Evolutionary conservation across 208 protist genomes (phyloP), one percentile per base, ranked within the genome.

Genomic region (Vickermania spadyakhi): DNA sequence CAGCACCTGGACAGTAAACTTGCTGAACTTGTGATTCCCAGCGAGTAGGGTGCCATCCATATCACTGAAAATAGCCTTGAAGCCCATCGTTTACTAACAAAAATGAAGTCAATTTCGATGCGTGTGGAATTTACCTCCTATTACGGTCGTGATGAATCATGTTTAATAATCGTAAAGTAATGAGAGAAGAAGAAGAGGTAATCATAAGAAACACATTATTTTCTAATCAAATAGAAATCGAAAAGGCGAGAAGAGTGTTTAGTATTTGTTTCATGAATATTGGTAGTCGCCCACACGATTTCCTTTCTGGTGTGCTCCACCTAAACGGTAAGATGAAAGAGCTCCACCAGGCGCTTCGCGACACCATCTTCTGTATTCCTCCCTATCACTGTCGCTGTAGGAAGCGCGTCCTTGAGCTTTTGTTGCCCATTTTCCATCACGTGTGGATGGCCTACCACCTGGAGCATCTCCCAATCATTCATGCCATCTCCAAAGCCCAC

Each of bases 31-130:
- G 50, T 74, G 67, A 45, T 68, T 45, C 4, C 0, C n/a, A 52
- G 70, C 71, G n/a, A 81, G 62, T 1, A 81, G 49, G 3, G 75
- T 81, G 1, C 75, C 75, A 36, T 77, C 75, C 25, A 81, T 51
- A 53, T 81, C 75, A 21, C 51, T 63, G 31, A 77, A 64, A 22
- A 77, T 64, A 26, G 71, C 75, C 58, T 66, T 76, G 23, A 69
- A 56, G 2, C 31, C 59, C 56, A 59, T 71, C n/a, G n/a, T n/a
- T n/a, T n/a, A n/a, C n/a, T n/a, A n/a, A n/a, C n/a, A n/a, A n/a
- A n/a, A n/a, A n/a, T n/a, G n/a, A n/a, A n/a, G n/a, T n/a, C n/a
- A n/a, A n/a, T n/a, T n/a, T n/a, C n/a, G n/a, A n/a, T n/a, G n/a
- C n/a, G n/a, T n/a, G n/a, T n/a, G n/a, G n/a, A n/a, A n/a, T n/a